A percentile compares a stretch with the other conserved stretches of the same genome.
These are phyloP conservation scores for Achlya hypogyna DNA, from an alignment of 352 stramenopile species.

Conservation along the genomic window DNA sequence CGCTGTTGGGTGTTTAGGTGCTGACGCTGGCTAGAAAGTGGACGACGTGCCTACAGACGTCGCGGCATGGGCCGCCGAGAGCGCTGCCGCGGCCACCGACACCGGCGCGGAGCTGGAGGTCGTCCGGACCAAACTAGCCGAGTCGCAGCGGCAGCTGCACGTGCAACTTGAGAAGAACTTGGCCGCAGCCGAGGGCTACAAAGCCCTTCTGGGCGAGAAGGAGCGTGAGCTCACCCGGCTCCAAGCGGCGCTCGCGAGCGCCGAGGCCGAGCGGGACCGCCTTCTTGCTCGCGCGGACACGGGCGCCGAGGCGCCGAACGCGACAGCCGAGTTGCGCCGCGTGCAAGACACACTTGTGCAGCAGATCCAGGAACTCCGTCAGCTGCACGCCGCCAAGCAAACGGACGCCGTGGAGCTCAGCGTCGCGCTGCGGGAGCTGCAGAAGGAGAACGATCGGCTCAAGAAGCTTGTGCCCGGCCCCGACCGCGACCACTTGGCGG, in stretches of 20 bases:
- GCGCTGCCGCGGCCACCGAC: not conserved
- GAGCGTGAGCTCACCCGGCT: not conserved
- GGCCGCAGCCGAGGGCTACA: slow-evolving; percentile 1
- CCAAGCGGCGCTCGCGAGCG: not conserved
- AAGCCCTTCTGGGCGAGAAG: slow-evolving; percentile 8
- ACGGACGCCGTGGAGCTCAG: not conserved
- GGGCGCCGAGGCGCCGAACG: not conserved
- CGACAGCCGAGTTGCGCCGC: not conserved
- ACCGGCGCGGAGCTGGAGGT: not conserved
- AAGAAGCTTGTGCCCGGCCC: slow-evolving; percentile 25
- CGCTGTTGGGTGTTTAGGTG: not conserved
- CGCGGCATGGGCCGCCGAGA: not conserved
- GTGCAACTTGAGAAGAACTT: slow-evolving; percentile 20
- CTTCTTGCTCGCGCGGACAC: not conserved
- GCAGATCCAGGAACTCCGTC: slow-evolving; percentile 41
- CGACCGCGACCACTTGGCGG: slow-evolving; percentile 4
- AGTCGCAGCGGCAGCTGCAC: not conserved
- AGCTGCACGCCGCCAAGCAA: slow-evolving; percentile 23
- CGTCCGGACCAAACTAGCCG: not conserved
- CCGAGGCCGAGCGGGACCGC: not conserved
- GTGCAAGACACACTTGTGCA: not conserved
- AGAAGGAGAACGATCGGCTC: slow-evolving; percentile 22
- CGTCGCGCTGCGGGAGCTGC: not conserved
- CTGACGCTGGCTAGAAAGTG: not conserved
- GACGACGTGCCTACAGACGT: slow-evolving; percentile 3